A percentile compares a stretch with the other conserved stretches of the same genome.
Conservation (phyloP, 2,329 filamentous ascomycete species). For the Penicillium sp. region DNA sequence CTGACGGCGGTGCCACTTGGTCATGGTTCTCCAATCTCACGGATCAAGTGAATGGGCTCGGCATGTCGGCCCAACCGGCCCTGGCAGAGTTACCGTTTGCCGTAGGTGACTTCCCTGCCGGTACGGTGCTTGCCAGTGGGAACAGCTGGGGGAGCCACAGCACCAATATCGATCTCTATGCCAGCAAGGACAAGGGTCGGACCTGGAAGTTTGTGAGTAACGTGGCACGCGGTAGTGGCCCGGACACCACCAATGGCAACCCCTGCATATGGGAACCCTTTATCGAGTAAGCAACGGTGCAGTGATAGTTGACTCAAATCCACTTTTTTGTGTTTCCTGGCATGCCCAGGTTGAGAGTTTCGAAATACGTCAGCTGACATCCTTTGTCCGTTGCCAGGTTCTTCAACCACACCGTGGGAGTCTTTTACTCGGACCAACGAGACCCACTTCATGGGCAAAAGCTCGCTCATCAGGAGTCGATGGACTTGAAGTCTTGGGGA, state of each 20-base stretch:
- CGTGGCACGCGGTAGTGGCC: conserved; percentile 55
- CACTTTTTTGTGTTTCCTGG: neutral
- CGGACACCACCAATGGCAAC: conserved; percentile 54
- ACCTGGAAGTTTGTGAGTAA: conserved; percentile 61
- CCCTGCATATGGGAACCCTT: conserved; percentile 67
- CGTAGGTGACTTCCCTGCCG: conserved; percentile 52
- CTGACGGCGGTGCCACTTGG: conserved; percentile 53
- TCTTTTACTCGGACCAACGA: conserved; percentile 65
- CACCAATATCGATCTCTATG: conserved; percentile 61
- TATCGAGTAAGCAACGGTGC: conserved; percentile 27
- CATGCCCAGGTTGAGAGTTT: too few species aligned
- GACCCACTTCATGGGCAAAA: conserved; percentile 60
- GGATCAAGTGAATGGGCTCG: conserved; percentile 58
- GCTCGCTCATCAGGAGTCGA: conserved; percentile 55
- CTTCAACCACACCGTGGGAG: conserved; percentile 52
- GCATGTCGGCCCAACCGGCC: conserved; percentile 60
- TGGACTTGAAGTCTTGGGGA: conserved; percentile 54
- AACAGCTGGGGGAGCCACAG: conserved; percentile 45
- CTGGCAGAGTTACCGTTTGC: conserved; percentile 54
- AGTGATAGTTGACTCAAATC: neutral
- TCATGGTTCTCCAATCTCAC: conserved; percentile 53
- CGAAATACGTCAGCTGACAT: too few species aligned
- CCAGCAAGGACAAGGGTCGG: conserved; percentile 51
- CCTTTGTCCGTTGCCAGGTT: conserved; percentile 26
- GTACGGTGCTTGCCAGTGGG: conserved; percentile 56